Percentiles rank a stretch among this genome's conserved stretches.
Conservation (phyloP, 495 filamentous ascomycete species). For the Penicillium coprophilum region DNA sequence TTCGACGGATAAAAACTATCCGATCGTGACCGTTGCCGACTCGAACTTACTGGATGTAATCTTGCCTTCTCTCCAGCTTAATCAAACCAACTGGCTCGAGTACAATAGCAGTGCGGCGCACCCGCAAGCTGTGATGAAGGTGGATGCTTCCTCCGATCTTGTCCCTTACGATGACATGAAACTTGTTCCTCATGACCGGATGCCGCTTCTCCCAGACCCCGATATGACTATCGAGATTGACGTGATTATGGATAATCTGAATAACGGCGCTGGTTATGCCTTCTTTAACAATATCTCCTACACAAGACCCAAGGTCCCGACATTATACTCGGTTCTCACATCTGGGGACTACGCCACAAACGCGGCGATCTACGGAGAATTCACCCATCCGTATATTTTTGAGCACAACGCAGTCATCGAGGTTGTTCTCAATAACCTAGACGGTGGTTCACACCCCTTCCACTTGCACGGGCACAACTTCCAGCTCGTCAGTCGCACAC, state of each 20-base stretch:
- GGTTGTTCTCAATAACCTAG: conserved; percentile 77
- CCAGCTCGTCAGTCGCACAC: conserved; percentile 60
- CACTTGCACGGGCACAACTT: conserved; percentile 88
- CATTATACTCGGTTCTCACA: conserved; percentile 71
- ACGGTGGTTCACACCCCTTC: conserved; percentile 76
- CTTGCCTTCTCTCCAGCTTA: conserved; percentile 49
- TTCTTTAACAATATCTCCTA: conserved; percentile 84
- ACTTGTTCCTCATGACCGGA: conserved; percentile 43
- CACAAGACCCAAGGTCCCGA: conserved; percentile 70
- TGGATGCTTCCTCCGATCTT: conserved; percentile 44
- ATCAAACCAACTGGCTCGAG: conserved; percentile 75
- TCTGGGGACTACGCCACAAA: conserved; percentile 62
- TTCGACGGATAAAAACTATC: conserved; percentile 62
- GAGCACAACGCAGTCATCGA: conserved; percentile 68
- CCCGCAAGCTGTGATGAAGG: conserved; percentile 48
- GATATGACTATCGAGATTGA: conserved; percentile 32
- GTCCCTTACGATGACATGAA: conserved; percentile 52
- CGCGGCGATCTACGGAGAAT: conserved; percentile 67
- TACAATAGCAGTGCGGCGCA: conserved; percentile 61
- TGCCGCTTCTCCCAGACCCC: conserved; percentile 22
- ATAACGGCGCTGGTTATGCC: conserved; percentile 47
- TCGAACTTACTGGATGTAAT: conserved; percentile 34
- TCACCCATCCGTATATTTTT: conserved; percentile 67
- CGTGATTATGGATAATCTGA: conserved; percentile 51
- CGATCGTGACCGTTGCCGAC: conserved; percentile 52